A percentile compares a stretch with the other conserved stretches of the same genome.
phyloP scores from a whole-genome alignment of 2,329 filamentous ascomycete genomes.

The Penicillium sp. region DNA sequence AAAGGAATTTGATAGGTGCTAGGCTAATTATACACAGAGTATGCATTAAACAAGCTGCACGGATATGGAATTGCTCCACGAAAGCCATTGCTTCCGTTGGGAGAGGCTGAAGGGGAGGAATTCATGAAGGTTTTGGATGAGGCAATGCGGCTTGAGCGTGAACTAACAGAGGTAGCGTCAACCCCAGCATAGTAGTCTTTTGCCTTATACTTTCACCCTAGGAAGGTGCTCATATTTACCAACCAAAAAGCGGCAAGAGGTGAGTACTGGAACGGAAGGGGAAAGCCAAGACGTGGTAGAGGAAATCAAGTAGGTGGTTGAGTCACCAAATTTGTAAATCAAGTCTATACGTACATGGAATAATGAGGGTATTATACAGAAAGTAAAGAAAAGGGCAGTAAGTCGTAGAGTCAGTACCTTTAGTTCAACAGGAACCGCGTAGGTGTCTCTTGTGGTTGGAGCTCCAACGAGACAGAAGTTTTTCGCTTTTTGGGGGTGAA shows the following conservation, averaged over 20 bases:
- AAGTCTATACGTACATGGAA: background rate
- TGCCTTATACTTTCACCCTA: background rate
- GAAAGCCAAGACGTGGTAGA: background rate
- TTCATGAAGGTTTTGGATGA: background rate
- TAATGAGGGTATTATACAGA: background rate
- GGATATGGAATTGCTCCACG: background rate
- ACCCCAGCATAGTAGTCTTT: background rate
- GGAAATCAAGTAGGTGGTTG: background rate
- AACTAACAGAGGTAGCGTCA: background rate
- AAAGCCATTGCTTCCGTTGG: background rate
- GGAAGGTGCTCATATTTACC: background rate
- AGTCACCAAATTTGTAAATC: background rate
- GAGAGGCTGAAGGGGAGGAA: background rate
- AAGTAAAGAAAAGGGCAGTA: background rate
- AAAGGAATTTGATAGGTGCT: background rate
- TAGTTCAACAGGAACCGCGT: conserved; percentile 8
- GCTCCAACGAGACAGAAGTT: conserved; percentile 1
- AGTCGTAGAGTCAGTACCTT: background rate
- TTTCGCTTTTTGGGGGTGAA: background rate
- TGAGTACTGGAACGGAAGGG: too few species aligned
- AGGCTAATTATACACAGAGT: background rate
- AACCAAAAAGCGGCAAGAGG: background rate
- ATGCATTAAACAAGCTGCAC: background rate
- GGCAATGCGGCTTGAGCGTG: background rate
- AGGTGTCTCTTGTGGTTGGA: conserved; percentile 1